Base-by-base conservation (phyloP, 2,329 filamentous ascomycete genomes). In the Exophiala viscosa region DNA sequence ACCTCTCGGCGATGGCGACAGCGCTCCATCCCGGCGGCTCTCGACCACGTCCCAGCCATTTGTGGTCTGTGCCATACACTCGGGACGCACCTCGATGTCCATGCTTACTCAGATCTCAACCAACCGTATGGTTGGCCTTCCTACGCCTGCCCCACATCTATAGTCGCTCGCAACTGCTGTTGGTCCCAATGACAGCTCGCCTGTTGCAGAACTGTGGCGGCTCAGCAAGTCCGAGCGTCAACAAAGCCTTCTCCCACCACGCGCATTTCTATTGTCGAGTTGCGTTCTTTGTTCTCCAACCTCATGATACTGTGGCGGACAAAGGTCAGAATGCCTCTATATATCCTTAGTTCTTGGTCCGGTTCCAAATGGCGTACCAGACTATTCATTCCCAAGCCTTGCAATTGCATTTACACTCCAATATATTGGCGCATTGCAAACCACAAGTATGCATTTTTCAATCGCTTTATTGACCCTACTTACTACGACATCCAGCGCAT, bases 41-140 rank as follows among this genome's bases (percentile, higher is more conserved):
- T 28, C 23, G 23, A 28, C 23, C 23, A 28, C 23, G 31, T 13
- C 15, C 54, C 54, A 57, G 50, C 54, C 50, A 47, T 38, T 88
- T 92, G 71, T 92, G 88, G 9, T n/a, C 20, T 11, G 28, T 18
- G 87, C 92, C 90, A 73, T 81, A 88, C 41, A 87, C 88, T 0
- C 84, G 15, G 41, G n/a, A 14, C 52, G 14, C 38, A 14, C 15
- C 6, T 7, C 31, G 23, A 5, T 28, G 23, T 28, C 23, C 8
- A 28, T 28, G 23, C 23, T 28, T 4, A 31, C 43, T 46, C 46
- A 36, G 43, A 54, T 35, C 50, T 43, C 38, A 32, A 38, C 56
- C 52, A 58, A 48, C 49, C 34, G 31, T 40, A 45, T 40, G 23
- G 39, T 55, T 50, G 50, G 43, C 50, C 11, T 36, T 39, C 14